phyloP scores from a whole-genome alignment of 192 early-diverging fungal species.

The Diversispora eburnea region DNA sequence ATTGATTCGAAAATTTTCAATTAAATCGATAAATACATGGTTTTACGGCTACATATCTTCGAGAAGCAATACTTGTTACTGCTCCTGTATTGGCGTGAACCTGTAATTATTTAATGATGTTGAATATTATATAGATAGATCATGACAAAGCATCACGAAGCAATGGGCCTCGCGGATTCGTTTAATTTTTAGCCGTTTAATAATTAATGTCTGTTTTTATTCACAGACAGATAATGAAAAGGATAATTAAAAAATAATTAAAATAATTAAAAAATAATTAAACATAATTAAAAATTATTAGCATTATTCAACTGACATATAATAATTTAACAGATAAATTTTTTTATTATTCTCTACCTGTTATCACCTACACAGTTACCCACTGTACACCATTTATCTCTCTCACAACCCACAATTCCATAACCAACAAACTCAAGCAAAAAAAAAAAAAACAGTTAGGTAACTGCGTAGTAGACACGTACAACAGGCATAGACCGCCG shows the following conservation, averaged over 20 bases:
- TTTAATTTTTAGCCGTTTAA: background rate
- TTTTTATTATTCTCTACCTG: too few relatives aligned
- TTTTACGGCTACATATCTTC: conserved; percentile 35
- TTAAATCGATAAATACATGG: conserved; percentile 27
- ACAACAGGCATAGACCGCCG: conserved; percentile 5
- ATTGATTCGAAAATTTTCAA: too few relatives aligned
- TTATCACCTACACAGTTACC: too few relatives aligned
- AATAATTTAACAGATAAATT: too few relatives aligned
- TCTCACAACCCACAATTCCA: background rate
- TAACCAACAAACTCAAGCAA: background rate
- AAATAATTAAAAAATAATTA: too few relatives aligned
- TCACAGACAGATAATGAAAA: too few relatives aligned
- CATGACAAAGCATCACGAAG: too few relatives aligned
- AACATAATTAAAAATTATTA: too few relatives aligned
- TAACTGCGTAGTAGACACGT: background rate
- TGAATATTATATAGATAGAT: background rate
- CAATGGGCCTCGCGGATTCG: background rate
- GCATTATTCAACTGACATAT: too few relatives aligned
- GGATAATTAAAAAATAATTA: too few relatives aligned
- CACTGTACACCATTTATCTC: too few relatives aligned
- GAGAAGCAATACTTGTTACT: conserved; percentile 25
- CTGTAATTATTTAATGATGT: conserved; percentile 16
- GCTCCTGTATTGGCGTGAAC: conserved; percentile 32
- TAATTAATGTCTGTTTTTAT: too few relatives aligned
- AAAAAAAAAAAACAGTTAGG: background rate